phyloP scores from a whole-genome alignment of 495 filamentous ascomycete genomes.

The Chaetomium fimeti region DNA sequence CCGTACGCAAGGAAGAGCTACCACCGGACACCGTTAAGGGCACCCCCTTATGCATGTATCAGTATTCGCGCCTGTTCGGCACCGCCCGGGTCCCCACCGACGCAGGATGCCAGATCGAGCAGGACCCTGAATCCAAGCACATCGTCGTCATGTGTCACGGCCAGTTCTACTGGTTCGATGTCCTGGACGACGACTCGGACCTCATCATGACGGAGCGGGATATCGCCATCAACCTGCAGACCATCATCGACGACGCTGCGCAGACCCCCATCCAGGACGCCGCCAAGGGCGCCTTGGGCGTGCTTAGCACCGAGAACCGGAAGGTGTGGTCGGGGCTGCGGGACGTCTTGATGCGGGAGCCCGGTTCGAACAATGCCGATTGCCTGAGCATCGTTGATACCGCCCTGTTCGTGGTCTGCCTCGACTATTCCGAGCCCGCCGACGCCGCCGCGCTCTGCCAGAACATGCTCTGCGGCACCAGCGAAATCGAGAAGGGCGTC shows the following conservation, averaged over 20 bases:
- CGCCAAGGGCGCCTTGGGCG: slow-evolving; percentile 88
- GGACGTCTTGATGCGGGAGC: slow-evolving; percentile 84
- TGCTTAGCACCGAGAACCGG: slow-evolving; percentile 93
- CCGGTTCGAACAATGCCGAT: slow-evolving; percentile 89
- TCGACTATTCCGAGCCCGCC: slow-evolving; percentile 85
- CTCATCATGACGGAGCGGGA: slow-evolving; percentile 98
- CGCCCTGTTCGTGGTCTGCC: slow-evolving; percentile 84
- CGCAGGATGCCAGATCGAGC: slow-evolving; percentile 92
- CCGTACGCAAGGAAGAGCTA: slow-evolving; percentile 88
- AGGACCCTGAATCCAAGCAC: slow-evolving; percentile 85
- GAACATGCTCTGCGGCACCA: slow-evolving; percentile 98
- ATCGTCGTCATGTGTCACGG: slow-evolving; percentile 92
- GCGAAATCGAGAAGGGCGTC: slow-evolving; percentile 84
- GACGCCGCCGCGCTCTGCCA: slow-evolving; percentile 79
- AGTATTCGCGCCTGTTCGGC: slow-evolving; percentile 93
- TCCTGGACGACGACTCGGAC: slow-evolving; percentile 89
- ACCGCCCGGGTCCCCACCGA: slow-evolving; percentile 94
- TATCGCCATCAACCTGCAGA: slow-evolving; percentile 85
- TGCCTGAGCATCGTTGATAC: slow-evolving; percentile 93
- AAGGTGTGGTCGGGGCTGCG: slow-evolving; percentile 91
- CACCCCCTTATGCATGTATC: slow-evolving; percentile 91
- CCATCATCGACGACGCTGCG: slow-evolving; percentile 84
- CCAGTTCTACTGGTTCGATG: slow-evolving; percentile 99
- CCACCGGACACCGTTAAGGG: slow-evolving; percentile 83
- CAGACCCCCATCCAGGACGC: slow-evolving; percentile 90